Base-by-base conservation (phyloP, 1,284 basidiomycete genomes). In the Irpex lacteus region DNA sequence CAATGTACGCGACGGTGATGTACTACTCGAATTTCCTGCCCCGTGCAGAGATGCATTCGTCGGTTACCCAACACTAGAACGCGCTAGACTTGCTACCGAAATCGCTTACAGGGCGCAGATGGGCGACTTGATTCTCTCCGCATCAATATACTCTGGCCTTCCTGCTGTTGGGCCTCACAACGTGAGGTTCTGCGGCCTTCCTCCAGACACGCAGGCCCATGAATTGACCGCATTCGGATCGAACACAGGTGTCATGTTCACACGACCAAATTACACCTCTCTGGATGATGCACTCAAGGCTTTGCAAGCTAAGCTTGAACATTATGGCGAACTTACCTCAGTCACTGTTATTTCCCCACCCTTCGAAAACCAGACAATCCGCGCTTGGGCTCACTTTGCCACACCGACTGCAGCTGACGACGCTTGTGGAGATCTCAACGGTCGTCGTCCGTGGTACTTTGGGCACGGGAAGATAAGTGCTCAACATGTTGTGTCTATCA, bases 111-210 rank as follows among this genome's bases (percentile, higher is more conserved):
- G 76, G 1, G 67, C 68, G 0, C 76, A 76, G 2, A 70, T 81
- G 34, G 74, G 77, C 0, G 77, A 78, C 18, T 75, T 75, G 54
- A 73, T 76, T 55, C 70, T 88, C 2, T 74, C 76, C 7, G 87
- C 84, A 0, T 70, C 69, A 0, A 67, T 85, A 7, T 82, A 89
- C 69, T 73, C 79, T 5, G 87, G 85, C 0, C 65, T 88, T 0
- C 89, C 89, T 1, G 79, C 78, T 2, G 77, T 89, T 4, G 84
- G 83, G 4, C 70, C 72, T 0, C 80, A 80, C 68, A 91, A 85
- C 15, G 83, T 91, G 53, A 82, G 82, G 13, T 84, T 89, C 69
- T 70, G 71, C 2, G 77, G 81, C 4, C 70, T 91, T 4, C 88
- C 88, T 0, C 71, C 80, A 0, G 74, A 79, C 58, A 75, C 80